phyloP scores from a whole-genome alignment of 805 yeast genomes.

The Ogataea zsoltii region DNA sequence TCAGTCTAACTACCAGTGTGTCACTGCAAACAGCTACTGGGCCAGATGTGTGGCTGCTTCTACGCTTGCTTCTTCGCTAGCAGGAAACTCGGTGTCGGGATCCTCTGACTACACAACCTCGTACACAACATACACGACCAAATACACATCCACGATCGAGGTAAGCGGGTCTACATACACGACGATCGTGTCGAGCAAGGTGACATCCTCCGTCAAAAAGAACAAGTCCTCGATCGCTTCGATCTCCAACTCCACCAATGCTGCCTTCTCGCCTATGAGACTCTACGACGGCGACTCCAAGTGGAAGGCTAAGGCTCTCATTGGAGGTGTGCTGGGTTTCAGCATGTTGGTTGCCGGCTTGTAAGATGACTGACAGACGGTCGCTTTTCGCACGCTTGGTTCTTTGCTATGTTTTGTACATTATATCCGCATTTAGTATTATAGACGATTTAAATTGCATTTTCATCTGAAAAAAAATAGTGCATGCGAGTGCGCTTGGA shows the following conservation, averaged over 20 bases:
- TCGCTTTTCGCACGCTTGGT: neutral
- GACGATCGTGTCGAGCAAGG: constrained; percentile 15
- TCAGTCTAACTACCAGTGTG: constrained; percentile 26
- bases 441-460: neutral
- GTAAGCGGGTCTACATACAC: constrained; percentile 16
- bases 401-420: neutral
- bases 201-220: constrained; percentile 18
- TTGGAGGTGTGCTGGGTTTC: constrained; percentile 25
- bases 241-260: constrained; percentile 20
- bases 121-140: constrained; percentile 18
- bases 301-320: constrained; percentile 25
- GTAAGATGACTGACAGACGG: constrained; percentile 5
- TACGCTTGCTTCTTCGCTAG: constrained; percentile 16
- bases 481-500: too few relatives aligned
- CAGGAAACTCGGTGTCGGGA: constrained; percentile 1
- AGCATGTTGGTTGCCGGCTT: constrained; percentile 22
- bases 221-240: constrained; percentile 22
- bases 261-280: constrained; percentile 13
- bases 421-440: constrained; percentile 1
- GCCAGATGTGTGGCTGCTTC: constrained; percentile 31
- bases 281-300: constrained; percentile 10
- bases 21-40: constrained; percentile 29
- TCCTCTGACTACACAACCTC: constrained; percentile 13
- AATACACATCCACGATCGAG: constrained; percentile 8
- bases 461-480: neutral